Percentiles rank a stretch among this genome's conserved stretches.
Conservation (phyloP, 768 basidiomycete genomes). For the Neoboletus brunneissimus region DNA sequence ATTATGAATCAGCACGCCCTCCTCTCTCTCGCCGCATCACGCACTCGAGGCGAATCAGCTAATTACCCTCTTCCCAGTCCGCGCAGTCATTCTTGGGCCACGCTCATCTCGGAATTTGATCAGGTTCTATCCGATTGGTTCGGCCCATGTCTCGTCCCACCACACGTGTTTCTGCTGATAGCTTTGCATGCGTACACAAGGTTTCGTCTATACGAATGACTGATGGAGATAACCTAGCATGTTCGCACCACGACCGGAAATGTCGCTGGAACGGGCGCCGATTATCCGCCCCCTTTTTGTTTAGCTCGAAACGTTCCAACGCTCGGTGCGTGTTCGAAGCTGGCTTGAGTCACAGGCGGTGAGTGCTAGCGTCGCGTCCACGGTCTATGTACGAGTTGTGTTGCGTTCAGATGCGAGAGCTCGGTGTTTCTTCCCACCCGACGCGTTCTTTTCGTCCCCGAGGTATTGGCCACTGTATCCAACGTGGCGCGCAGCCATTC, state of each 20-base stretch:
- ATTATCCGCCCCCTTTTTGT: too few species aligned
- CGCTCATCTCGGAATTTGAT: neutral
- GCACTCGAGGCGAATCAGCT: neutral
- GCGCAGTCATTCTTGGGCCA: neutral
- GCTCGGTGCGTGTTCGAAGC: neutral
- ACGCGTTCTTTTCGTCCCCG: too few species aligned
- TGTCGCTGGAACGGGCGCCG: neutral
- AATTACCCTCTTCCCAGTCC: neutral
- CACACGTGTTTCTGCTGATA: neutral
- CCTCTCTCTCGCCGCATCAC: slow-evolving; percentile 2
- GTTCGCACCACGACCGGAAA: neutral
- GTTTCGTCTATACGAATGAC: neutral
- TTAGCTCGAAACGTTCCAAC: neutral
- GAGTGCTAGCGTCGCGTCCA: neutral
- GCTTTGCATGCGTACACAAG: neutral
- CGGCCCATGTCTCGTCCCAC: neutral
- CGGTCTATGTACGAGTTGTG: neutral
- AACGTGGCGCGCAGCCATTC: neutral
- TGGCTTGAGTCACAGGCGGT: neutral
- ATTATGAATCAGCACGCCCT: slow-evolving; percentile 3
- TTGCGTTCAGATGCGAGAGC: neutral
- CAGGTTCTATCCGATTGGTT: neutral
- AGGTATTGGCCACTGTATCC: neutral
- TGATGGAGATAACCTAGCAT: neutral
- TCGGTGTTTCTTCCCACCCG: neutral